Percentiles rank a stretch among this genome's conserved stretches.
These are phyloP conservation scores for Colletotrichum melonis DNA, from an alignment of 2,329 filamentous ascomycete species.

Conservation along the genomic window DNA sequence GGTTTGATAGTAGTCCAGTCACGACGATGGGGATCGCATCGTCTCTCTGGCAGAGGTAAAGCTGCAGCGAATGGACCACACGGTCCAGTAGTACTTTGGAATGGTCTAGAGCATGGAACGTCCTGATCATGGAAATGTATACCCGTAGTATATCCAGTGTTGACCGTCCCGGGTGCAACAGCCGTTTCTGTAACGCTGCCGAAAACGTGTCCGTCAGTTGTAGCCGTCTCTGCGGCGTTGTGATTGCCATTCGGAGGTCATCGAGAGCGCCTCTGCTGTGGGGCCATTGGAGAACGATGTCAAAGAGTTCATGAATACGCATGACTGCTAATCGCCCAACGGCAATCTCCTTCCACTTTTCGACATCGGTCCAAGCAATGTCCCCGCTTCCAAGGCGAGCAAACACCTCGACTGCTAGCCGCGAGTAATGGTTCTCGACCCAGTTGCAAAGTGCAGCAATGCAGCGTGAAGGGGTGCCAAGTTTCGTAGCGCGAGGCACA, in stretches of 20 bases:
- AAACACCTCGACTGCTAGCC: conserved; percentile 72
- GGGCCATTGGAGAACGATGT: conserved; percentile 83
- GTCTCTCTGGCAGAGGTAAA: conserved; percentile 81
- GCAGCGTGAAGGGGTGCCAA: conserved; percentile 60
- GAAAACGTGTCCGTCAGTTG: conserved; percentile 79
- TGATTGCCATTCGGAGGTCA: conserved; percentile 78
- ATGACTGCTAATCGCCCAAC: conserved; percentile 75
- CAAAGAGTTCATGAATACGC: conserved; percentile 79
- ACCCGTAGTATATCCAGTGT: conserved; percentile 81
- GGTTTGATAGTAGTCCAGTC: conserved; percentile 75
- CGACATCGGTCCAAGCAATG: conserved; percentile 67
- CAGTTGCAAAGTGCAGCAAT: conserved; percentile 72
- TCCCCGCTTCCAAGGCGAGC: conserved; percentile 54
- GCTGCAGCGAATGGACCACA: conserved; percentile 77
- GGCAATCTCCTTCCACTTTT: conserved; percentile 78
- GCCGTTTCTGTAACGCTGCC: conserved; percentile 69
- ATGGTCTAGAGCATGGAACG: conserved; percentile 80
- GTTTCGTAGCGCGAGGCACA: conserved; percentile 35
- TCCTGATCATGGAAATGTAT: conserved; percentile 83
- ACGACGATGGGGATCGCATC: conserved; percentile 85
- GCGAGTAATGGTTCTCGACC: conserved; percentile 75
- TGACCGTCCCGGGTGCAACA: conserved; percentile 81
- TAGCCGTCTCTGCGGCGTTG: conserved; percentile 74
- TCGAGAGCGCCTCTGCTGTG: conserved; percentile 76
- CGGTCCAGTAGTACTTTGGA: conserved; percentile 82